Evolutionary conservation across 495 filamentous ascomycete genomes (phyloP), one percentile per base, ranked within the genome.

Genomic region (Neurospora sp.): DNA sequence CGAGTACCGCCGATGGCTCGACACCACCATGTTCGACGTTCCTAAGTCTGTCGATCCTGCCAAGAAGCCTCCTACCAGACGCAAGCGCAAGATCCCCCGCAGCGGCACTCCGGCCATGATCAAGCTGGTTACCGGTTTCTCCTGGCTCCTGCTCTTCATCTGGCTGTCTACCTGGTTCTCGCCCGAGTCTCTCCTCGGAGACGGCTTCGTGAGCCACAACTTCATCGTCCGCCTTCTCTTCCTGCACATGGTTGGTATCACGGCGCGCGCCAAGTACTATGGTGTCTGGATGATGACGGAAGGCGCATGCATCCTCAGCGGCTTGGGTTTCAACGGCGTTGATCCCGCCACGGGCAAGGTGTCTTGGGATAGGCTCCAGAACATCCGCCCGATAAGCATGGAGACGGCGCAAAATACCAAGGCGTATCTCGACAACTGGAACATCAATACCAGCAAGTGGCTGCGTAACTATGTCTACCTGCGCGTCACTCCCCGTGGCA

Each of bases 361-460:
- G 31, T 90, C 90, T 70, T 99, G 96, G 96, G 90, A 96, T 74
- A 89, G 96, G 8, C 84, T 98, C 14, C 89, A 92, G 76, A 98
- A 98, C 74, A 91, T 99, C 74, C 89, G 91, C 74, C 93, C 95
- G 0, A 89, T 89, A 86, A 87, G 87, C 9, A 89, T 98, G 23
- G 96, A 99, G 83, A 84, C 87, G 1, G 96, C 96, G 2, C 94
- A 98, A 82, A 99, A 98, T 80, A 91, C 92, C 16, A 89, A 93
- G 62, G 94, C 88, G 5, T 98, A 94, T 76, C 86, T 99, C 11
- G 95, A 91, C 70, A 91, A 87, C 79, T 99, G 96, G 96, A 99
- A 99, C 82, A 96, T 96, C 86, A 99, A 99, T 82, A 98, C 96
- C 20, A 99, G 97, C 81, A 90, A 93, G 77, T 99, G 96, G 96